phyloP scores from a whole-genome alignment of 192 early-diverging fungal genomes.

The Backusella parvicylindrica region DNA sequence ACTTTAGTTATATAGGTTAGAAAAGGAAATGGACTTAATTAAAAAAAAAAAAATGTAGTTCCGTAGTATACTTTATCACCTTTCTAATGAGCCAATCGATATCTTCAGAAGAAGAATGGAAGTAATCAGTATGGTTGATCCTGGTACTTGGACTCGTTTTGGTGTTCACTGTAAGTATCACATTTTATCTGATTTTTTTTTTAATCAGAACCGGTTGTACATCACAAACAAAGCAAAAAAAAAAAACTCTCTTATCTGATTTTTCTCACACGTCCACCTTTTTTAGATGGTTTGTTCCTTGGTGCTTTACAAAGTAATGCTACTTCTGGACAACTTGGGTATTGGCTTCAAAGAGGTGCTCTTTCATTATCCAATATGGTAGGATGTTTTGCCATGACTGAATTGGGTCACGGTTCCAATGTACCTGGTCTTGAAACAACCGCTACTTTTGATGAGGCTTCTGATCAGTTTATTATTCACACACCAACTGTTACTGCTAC shows the following conservation, averaged over 20 bases:
- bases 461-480: constrained; percentile 86
- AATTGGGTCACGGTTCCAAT: constrained; percentile 85
- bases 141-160: constrained; percentile 87
- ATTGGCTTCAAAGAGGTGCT: constrained; percentile 85
- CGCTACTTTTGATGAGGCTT: constrained; percentile 78
- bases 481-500: constrained; percentile 77
- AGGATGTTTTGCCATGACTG: constrained; percentile 94
- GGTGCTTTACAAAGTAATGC: constrained; percentile 82
- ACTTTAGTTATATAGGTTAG: background rate
- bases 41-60: constrained; percentile 36
- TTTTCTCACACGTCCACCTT: background rate
- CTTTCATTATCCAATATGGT: constrained; percentile 76
- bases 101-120: constrained; percentile 76
- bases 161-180: constrained; percentile 73
- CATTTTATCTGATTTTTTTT: constrained; percentile 7
- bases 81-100: constrained; percentile 66
- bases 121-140: constrained; percentile 77
- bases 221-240: background rate
- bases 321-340: constrained; percentile 76
- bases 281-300: constrained; percentile 71
- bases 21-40: too few relatives aligned
- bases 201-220: background rate
- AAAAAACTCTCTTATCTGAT: background rate
- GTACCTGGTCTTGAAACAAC: constrained; percentile 92
- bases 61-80: constrained; percentile 64